phyloP scores from a whole-genome alignment of 2,329 filamentous ascomycete genomes.

The Curvularia hawaiiensis region DNA sequence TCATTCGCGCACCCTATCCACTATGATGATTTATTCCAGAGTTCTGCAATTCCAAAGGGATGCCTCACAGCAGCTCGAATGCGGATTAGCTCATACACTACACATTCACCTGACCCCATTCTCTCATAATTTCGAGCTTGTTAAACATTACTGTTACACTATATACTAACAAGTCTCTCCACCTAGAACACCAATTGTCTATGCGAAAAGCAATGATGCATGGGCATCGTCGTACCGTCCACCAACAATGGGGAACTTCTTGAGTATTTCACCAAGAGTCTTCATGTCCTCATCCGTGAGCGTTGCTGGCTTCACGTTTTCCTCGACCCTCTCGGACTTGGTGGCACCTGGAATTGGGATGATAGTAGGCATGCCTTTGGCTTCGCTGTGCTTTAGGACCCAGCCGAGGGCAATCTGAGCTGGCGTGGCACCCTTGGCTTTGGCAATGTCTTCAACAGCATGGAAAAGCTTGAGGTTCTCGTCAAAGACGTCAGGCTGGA shows the following conservation, averaged over 20 bases:
- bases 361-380: conserved; percentile 61
- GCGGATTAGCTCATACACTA: conserved; percentile 55
- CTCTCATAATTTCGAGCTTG: not conserved
- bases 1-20: not conserved
- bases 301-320: conserved; percentile 65
- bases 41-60: conserved; percentile 59
- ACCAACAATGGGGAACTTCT: conserved; percentile 52
- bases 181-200: conserved; percentile 5
- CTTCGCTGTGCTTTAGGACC: conserved; percentile 58
- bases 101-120: conserved; percentile 49
- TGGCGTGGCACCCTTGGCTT: conserved; percentile 62
- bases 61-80: conserved; percentile 43
- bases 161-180: conserved; percentile 17
- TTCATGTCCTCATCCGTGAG: conserved; percentile 56
- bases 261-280: conserved; percentile 58
- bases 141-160: conserved; percentile 7
- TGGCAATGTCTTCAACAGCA: conserved; percentile 64
- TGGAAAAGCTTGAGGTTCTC: conserved; percentile 68
- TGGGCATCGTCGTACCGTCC: conserved; percentile 44
- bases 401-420: conserved; percentile 72
- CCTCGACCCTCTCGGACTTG: conserved; percentile 60
- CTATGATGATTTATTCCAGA: conserved; percentile 52
- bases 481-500: conserved; percentile 67
- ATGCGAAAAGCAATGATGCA: conserved; percentile 18
- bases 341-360: conserved; percentile 72